Evolutionary conservation across 495 filamentous ascomycete species (phyloP), one percentile per base, ranked within the genome.

Genomic region (Penicillium tannophilum): DNA sequence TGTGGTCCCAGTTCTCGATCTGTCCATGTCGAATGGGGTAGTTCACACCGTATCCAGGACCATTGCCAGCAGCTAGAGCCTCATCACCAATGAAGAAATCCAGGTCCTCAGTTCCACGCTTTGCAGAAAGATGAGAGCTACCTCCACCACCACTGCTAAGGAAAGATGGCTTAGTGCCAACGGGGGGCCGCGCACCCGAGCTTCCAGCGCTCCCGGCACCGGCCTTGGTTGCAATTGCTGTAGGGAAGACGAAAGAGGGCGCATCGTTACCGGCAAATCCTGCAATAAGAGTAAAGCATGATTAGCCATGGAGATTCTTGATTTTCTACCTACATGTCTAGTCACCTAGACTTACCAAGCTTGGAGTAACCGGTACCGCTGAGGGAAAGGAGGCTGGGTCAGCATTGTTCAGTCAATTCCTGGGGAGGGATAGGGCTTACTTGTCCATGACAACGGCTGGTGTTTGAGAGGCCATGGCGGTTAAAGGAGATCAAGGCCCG

Each of bases 391-490:
- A 30, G 30, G 64, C 39, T 52, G 46, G 56, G 58, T 66, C 56
- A 66, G 59, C 58, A 73, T 71, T 45, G 30, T 14, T 19, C 17
- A 16, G 45, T 52, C 59, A 65, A 55, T 56, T 63, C 42, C 30
- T 16, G 49, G 0, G 23, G 24, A 45, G 43, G 17, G 41, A 42
- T 47, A 64, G 48, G 59, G 84, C 94, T 66, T 88, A 98, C 94
- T 98, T 98, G 94, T 98, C 94, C 91, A 98, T 98, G 91, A 98
- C 94, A 97, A 98, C 95, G 89, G 94, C 94, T 62, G 94, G 94
- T 71, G 94, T 98, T 88, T 97, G 92, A 80, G 87, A 87, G 64
- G 94, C 91, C 94, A 98, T 98, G 69, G 68, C 70, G 69, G 65
- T 63, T 58, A 65, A 62, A 51, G 42, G 59, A 62, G 58, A 63